Evolutionary conservation across 2,329 filamentous ascomycete species (phyloP).

Genomic region (Pestalotiopsis sp.): DNA sequence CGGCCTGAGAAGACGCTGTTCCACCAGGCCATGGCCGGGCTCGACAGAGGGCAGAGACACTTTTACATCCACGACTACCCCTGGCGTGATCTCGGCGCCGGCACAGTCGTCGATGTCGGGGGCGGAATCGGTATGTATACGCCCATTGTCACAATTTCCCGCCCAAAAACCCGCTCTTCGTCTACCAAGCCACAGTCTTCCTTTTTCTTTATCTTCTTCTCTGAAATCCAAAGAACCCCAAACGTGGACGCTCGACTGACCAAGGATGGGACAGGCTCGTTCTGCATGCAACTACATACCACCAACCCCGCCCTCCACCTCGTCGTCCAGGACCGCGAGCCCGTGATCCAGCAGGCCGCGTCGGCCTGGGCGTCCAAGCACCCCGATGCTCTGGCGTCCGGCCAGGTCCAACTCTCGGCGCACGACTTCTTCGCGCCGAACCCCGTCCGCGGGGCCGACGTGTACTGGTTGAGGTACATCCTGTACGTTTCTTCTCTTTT

Average conservation of each 20-base stretch:
- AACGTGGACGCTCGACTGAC: too few relatives aligned
- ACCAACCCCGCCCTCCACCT: not conserved
- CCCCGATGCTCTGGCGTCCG: slow-evolving; percentile 20
- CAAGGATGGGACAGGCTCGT: not conserved
- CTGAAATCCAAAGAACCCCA: not conserved
- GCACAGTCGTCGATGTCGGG: slow-evolving; percentile 8
- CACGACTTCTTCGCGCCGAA: slow-evolving; percentile 32
- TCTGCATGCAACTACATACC: not conserved
- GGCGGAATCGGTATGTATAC: slow-evolving; percentile 1
- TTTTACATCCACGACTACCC: not conserved
- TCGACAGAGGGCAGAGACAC: not conserved
- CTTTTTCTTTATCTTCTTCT: not conserved
- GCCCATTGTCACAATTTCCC: not conserved
- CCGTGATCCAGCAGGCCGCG: slow-evolving; percentile 16
- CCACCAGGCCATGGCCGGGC: slow-evolving; percentile 1
- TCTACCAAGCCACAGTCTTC: not conserved
- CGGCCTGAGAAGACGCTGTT: not conserved
- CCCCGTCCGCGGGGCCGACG: slow-evolving; percentile 26
- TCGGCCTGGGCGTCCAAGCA: slow-evolving; percentile 20
- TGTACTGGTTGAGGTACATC: slow-evolving; percentile 27
- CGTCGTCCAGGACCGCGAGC: not conserved
- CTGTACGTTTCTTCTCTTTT: slow-evolving; percentile 11
- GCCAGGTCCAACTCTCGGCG: slow-evolving; percentile 21
- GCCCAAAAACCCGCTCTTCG: not conserved
- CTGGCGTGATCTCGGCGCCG: not conserved